Conservation (phyloP, 768 basidiomycete genomes). For the Tephrocybe rancida region DNA sequence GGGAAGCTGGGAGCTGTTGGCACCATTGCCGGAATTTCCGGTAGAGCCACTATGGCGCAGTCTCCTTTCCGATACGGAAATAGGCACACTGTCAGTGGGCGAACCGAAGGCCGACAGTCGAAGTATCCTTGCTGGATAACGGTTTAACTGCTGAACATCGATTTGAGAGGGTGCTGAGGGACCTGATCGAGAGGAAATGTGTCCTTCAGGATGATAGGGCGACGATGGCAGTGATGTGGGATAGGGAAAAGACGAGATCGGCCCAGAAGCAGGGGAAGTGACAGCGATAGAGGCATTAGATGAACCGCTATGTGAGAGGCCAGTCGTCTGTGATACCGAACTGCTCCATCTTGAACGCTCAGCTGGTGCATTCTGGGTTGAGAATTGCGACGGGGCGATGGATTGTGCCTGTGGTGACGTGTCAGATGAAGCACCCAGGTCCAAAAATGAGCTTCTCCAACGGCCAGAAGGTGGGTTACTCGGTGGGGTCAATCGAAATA, state of each 20-base stretch:
- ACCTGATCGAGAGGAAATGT: constrained; percentile 9
- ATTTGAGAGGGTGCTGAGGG: constrained; percentile 44
- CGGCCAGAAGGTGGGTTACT: constrained; percentile 16
- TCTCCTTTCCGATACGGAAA: constrained; percentile 55
- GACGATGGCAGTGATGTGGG: constrained; percentile 49
- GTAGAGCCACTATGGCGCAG: constrained; percentile 47
- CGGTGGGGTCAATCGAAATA: constrained; percentile 30
- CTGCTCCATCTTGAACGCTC: constrained; percentile 43
- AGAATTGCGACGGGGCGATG: constrained; percentile 15
- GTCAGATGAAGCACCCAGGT: constrained; percentile 36
- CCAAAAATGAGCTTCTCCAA: constrained; percentile 36
- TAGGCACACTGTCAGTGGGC: constrained; percentile 58
- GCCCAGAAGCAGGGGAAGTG: constrained; percentile 17
- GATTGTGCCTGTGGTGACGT: constrained; percentile 25
- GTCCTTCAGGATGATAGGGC: constrained; percentile 30
- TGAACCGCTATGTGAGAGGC: constrained; percentile 12
- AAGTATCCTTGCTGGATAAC: constrained; percentile 36
- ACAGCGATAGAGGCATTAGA: constrained; percentile 11
- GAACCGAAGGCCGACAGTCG: constrained; percentile 38
- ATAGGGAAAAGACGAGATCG: constrained; percentile 41
- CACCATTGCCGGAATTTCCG: constrained; percentile 14
- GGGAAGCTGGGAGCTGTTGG: constrained; percentile 34
- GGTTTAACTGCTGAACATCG: constrained; percentile 42
- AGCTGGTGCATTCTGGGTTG: constrained; percentile 1
- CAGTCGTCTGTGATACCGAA: constrained; percentile 16